Conservation (phyloP, 2,329 filamentous ascomycete species). For the Colletotrichum falcatum region DNA sequence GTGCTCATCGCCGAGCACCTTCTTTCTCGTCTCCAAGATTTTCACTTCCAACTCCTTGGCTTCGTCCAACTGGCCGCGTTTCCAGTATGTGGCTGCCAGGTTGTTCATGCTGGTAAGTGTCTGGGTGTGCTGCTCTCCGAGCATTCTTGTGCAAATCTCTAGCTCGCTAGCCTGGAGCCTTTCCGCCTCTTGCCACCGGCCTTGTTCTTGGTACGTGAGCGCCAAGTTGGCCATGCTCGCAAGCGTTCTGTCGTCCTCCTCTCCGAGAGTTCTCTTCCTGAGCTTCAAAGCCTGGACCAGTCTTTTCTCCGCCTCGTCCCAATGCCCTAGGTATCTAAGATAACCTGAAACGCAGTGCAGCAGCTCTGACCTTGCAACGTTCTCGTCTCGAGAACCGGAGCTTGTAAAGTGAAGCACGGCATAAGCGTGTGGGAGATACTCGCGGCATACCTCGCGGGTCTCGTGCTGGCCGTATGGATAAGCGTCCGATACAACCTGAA, state of each 20-base stretch:
- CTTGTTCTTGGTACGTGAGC: not conserved
- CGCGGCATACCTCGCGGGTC: not conserved
- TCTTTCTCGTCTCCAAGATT: not conserved
- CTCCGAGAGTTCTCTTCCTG: not conserved
- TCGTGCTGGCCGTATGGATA: not conserved
- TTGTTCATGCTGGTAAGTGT: not conserved
- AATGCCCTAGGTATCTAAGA: not conserved
- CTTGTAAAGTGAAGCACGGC: not conserved
- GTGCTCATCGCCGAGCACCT: not conserved
- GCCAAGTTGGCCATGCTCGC: not conserved
- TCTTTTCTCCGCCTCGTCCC: not conserved
- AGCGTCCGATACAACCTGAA: slow-evolving; percentile 37
- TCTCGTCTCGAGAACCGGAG: not conserved
- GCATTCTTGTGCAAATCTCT: not conserved
- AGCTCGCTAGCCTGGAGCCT: not conserved
- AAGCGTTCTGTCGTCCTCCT: not conserved
- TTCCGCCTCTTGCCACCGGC: not conserved
- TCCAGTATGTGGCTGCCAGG: not conserved
- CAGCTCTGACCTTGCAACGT: not conserved
- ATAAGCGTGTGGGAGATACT: slow-evolving; percentile 5
- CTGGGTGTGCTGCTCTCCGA: not conserved
- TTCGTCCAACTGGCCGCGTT: not conserved
- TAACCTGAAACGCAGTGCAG: not conserved
- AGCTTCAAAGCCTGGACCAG: not conserved
- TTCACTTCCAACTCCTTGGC: not conserved